phyloP scores from a whole-genome alignment of 805 yeast species.

The Candida namnaoensis region DNA sequence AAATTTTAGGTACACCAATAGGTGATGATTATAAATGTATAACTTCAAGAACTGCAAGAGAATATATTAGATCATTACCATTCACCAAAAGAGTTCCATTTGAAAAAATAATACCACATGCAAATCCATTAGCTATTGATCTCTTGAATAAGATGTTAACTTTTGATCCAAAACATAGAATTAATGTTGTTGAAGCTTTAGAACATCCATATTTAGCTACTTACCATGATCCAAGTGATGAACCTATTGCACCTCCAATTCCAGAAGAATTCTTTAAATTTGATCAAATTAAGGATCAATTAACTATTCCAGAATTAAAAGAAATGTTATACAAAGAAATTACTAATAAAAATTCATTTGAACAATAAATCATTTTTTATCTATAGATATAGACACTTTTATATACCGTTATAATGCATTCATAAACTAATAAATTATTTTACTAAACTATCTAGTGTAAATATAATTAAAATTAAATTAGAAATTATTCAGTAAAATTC shows the following conservation, averaged over 20 bases:
- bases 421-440: no score
- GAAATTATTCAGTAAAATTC: no score
- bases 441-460: no score
- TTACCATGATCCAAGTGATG: constrained; percentile 95
- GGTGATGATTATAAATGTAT: constrained; percentile 70
- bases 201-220: constrained; percentile 76
- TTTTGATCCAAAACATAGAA: constrained; percentile 77
- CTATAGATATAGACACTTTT: no score
- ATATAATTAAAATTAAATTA: no score
- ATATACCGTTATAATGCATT: no score
- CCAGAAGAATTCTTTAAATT: constrained; percentile 86
- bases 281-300: constrained; percentile 73
- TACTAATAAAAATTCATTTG: constrained; percentile 23
- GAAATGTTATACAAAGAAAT: constrained; percentile 74
- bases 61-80: constrained; percentile 77
- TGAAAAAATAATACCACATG: constrained; percentile 33
- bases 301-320: constrained; percentile 70
- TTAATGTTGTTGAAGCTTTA: constrained; percentile 78
- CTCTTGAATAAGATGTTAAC: constrained; percentile 60
- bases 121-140: constrained; percentile 63
- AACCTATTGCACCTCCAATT: constrained; percentile 77
- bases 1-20: constrained; percentile 81
- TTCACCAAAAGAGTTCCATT: constrained; percentile 53
- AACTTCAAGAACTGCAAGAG: constrained; percentile 78
- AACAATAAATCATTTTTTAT: no score